These are phyloP conservation scores for Sporothrix globosa DNA, from an alignment of 2,329 filamentous ascomycete genomes.

Conservation along the genomic window DNA sequence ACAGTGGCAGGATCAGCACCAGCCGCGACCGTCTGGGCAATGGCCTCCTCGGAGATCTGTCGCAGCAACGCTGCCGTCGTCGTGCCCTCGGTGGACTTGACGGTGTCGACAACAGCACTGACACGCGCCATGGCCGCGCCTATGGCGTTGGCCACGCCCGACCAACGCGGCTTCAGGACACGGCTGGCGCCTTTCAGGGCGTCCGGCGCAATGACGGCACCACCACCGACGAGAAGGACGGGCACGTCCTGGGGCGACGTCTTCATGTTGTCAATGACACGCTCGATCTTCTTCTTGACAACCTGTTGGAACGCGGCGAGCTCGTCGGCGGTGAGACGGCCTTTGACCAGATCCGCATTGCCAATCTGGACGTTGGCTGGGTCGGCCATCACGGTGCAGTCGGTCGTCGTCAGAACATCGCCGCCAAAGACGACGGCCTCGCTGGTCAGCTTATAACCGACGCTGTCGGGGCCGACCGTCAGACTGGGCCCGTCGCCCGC, in stretches of 20 bases:
- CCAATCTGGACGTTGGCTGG: slow-evolving; percentile 47
- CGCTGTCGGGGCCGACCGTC: slow-evolving; percentile 39
- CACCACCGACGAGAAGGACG: slow-evolving; percentile 66
- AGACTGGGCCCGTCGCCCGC: slow-evolving; percentile 46
- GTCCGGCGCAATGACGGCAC: slow-evolving; percentile 61
- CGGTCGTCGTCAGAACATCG: slow-evolving; percentile 60
- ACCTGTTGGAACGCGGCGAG: slow-evolving; percentile 45
- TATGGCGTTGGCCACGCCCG: slow-evolving; percentile 66
- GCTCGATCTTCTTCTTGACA: slow-evolving; percentile 58
- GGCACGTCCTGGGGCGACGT: slow-evolving; percentile 62
- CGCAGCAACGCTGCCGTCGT: slow-evolving; percentile 46
- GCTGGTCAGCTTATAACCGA: slow-evolving; percentile 50
- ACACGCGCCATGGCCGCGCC: slow-evolving; percentile 66
- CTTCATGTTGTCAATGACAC: slow-evolving; percentile 64
- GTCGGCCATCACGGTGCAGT: slow-evolving; percentile 50
- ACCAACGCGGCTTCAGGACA: slow-evolving; percentile 60
- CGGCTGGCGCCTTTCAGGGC: slow-evolving; percentile 58
- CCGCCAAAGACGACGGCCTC: slow-evolving; percentile 63
- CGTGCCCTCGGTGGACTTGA: slow-evolving; percentile 53
- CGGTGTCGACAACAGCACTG: slow-evolving; percentile 56
- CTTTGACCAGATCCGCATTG: slow-evolving; percentile 45
- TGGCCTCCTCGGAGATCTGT: slow-evolving; percentile 47
- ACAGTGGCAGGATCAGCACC: slow-evolving; percentile 52
- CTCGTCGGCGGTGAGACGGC: slow-evolving; percentile 42
- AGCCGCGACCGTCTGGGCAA: slow-evolving; percentile 50